Conservation (phyloP, 2,329 filamentous ascomycete genomes). For the Colletotrichum godetiae region DNA sequence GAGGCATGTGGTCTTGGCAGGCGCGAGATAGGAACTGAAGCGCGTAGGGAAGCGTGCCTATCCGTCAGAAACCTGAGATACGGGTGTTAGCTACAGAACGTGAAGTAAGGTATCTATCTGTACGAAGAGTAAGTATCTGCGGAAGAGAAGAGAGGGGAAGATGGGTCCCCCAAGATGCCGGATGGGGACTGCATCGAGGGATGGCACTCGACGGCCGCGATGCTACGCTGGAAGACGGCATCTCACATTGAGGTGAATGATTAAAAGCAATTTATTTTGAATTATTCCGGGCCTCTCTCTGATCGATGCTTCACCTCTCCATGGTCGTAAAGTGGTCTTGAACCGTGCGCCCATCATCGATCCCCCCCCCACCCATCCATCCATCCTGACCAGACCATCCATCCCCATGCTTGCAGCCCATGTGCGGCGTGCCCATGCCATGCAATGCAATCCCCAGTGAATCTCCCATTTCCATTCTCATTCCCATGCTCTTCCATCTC, state of each 20-base stretch:
- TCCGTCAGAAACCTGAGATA: too few relatives aligned
- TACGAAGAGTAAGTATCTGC: too few relatives aligned
- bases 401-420: background rate
- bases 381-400: too few relatives aligned
- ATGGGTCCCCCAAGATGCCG: background rate
- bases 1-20: background rate
- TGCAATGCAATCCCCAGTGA: too few relatives aligned
- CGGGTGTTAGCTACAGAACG: too few relatives aligned
- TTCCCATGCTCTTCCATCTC: slow-evolving; percentile 13
- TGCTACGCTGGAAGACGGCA: background rate
- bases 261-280: background rate
- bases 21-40: background rate
- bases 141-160: background rate
- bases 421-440: background rate
- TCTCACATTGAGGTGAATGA: background rate
- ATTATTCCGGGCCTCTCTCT: background rate
- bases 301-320: background rate
- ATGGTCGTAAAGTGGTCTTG: slow-evolving; percentile 15
- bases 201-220: background rate
- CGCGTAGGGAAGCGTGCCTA: background rate
- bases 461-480: background rate
- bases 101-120: too few relatives aligned
- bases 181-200: background rate
- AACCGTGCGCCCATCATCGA: slow-evolving; percentile 16
- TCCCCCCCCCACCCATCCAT: too few relatives aligned